A percentile compares a stretch with the other conserved stretches of the same genome.
Evolutionary conservation across 202 grass and related monocot species (phyloP).

Genomic region (Carex arenaria): DNA sequence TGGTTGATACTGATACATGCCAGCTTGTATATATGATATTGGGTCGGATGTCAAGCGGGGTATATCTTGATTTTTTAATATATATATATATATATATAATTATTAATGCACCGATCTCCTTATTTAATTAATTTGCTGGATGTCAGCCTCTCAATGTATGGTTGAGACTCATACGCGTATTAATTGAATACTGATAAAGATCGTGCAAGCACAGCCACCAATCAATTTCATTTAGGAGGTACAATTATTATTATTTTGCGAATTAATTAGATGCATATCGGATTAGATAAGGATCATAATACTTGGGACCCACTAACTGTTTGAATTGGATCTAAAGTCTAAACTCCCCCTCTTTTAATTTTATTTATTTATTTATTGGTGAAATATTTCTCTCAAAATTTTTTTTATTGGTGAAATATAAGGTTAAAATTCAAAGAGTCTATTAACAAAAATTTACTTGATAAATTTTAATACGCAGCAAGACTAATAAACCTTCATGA

Average conservation of each 20-base stretch:
- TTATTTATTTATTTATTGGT: too few relatives aligned
- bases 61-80: not conserved
- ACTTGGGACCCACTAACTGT: not conserved
- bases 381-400: too few relatives aligned
- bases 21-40: not conserved
- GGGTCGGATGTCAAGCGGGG: not conserved
- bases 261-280: not conserved
- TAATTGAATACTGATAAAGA: not conserved
- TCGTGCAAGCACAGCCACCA: not conserved
- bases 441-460: not conserved
- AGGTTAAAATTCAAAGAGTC: not conserved
- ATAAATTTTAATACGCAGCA: not conserved
- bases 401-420: not conserved
- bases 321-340: not conserved
- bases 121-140: slow-evolving; percentile 6
- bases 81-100: not conserved
- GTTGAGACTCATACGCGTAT: not conserved
- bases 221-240: not conserved
- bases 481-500: not conserved
- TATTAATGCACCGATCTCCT: not conserved
- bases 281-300: not conserved
- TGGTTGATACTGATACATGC: not conserved
- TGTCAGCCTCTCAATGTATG: slow-evolving; percentile 2
- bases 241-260: not conserved
- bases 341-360: not conserved